These are phyloP conservation scores for Ganoderma sinense DNA, from an alignment of 1,284 basidiomycete genomes.

Conservation along the genomic window DNA sequence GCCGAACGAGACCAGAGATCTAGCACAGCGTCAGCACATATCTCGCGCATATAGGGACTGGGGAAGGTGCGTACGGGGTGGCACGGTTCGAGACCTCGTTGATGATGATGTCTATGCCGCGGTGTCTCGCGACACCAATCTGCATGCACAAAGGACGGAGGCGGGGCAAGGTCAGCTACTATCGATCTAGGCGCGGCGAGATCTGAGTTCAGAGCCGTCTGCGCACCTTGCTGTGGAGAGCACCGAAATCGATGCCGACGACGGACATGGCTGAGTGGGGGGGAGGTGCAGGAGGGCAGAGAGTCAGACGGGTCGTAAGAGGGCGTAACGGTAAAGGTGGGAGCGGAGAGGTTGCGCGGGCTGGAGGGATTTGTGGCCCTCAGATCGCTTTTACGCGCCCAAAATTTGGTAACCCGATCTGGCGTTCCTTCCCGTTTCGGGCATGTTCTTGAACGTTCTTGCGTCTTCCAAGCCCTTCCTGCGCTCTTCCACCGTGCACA, in stretches of 20 bases:
- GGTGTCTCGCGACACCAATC: slow-evolving; percentile 93
- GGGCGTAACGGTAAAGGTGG: slow-evolving; percentile 29
- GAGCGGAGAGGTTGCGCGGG: slow-evolving; percentile 11
- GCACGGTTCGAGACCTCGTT: slow-evolving; percentile 96
- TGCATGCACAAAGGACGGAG: slow-evolving; percentile 38
- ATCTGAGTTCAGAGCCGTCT: neutral
- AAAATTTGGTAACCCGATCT: slow-evolving; percentile 38
- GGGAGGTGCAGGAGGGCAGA: slow-evolving; percentile 18
- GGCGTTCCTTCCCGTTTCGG: slow-evolving; percentile 25
- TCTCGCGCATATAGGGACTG: neutral
- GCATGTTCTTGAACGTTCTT: slow-evolving; percentile 35
- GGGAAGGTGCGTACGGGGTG: slow-evolving; percentile 77
- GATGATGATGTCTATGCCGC: slow-evolving; percentile 94
- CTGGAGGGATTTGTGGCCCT: slow-evolving; percentile 17
- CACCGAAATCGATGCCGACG: slow-evolving; percentile 93
- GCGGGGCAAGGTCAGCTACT: slow-evolving; percentile 23
- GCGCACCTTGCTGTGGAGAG: slow-evolving; percentile 83
- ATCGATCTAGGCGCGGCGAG: slow-evolving; percentile 23
- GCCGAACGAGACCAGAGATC: slow-evolving; percentile 93
- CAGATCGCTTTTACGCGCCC: slow-evolving; percentile 40
- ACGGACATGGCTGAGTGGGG: slow-evolving; percentile 70
- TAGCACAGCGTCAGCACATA: slow-evolving; percentile 41
- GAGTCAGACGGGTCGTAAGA: slow-evolving; percentile 29
- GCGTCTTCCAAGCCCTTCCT: slow-evolving; percentile 29
- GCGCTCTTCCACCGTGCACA: slow-evolving; percentile 2